phyloP scores from a whole-genome alignment of 2,329 filamentous ascomycete species.

The Neodidymelliopsis sp. region DNA sequence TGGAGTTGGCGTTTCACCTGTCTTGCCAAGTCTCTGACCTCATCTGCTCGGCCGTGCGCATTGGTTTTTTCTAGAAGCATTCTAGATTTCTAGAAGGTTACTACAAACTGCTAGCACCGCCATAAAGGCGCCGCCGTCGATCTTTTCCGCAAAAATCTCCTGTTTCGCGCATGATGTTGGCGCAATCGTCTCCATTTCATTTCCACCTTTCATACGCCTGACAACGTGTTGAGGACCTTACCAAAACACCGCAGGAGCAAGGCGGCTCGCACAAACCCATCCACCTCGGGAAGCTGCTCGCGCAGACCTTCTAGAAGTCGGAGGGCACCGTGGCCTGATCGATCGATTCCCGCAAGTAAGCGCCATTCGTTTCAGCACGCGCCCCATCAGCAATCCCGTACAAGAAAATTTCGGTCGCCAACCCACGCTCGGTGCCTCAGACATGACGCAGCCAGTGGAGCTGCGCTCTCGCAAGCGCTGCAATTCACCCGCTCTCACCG shows the following conservation, averaged over 20 bases:
- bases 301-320: constrained; percentile 31
- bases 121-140: constrained; percentile 32
- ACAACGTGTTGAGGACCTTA: constrained; percentile 25
- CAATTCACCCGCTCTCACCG: constrained; percentile 41
- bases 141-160: constrained; percentile 30
- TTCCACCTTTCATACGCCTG: constrained; percentile 19
- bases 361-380: constrained; percentile 34
- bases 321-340: constrained; percentile 11
- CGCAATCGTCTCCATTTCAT: constrained; percentile 24
- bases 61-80: constrained; percentile 31
- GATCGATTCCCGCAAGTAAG: constrained; percentile 29
- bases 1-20: constrained; percentile 35
- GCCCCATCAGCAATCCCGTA: constrained; percentile 26
- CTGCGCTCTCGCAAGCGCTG: constrained; percentile 10
- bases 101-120: constrained; percentile 31
- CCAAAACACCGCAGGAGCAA: constrained; percentile 16
- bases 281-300: constrained; percentile 25
- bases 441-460: constrained; percentile 37
- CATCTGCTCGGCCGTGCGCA: constrained; percentile 28
- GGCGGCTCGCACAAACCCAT: constrained; percentile 6
- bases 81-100: constrained; percentile 44
- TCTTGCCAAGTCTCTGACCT: constrained; percentile 5
- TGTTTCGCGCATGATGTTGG: constrained; percentile 29
- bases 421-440: constrained; percentile 28
- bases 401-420: constrained; percentile 29